Base-by-base conservation (phyloP, 352 stramenopile species). In the Phytophthora foliorum region DNA sequence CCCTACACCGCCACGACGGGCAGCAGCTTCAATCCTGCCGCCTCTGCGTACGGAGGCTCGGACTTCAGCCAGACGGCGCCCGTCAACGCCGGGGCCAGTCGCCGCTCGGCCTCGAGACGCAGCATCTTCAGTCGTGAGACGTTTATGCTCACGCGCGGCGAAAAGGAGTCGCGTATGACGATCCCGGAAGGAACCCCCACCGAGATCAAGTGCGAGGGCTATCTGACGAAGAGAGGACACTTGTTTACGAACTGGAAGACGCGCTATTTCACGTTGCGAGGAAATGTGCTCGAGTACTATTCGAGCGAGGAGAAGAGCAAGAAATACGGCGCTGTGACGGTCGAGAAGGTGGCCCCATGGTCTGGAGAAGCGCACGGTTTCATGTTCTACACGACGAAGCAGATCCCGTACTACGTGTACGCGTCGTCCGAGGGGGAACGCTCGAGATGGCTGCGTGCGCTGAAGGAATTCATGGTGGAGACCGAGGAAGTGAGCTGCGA, bases 231-330 rank as follows among this genome's bases (percentile, higher is more conserved):
- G 74, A 81, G 88, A 52, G 90, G 90, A 29, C 90, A 97, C 72
- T 79, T 95, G 69, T 94, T 95, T 50, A 97, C 88, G 25, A 97
- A 93, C 73, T 97, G 90, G 90, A 97, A 96, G 74, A 97, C 89
- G 60, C 85, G 90, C 22, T 97, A 95, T 75, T 97, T 97, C 65
- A 91, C 92, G 32, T 67, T 97, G 41, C 80, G 87, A 21, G 84
- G 85, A 10, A 91, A 95, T 31, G 82, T 93, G 50, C 71, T 96
- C 46, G 89, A 95, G 59, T 96, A 96, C 63, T 96, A 93, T 44
- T 81, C 86, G 2, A 80, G 84, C 39, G 89, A 95, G 65, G 88
- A 94, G 58, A 96, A 95, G 72, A 77, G 69, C 34, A 95, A 95
- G 67, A 88, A 88, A 42, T 93, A 95, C 49, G 89, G 89, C 19